Evolutionary conservation across 768 basidiomycete species (phyloP), one percentile per base, ranked within the genome.

Genomic region (Kwoniella dendrophila): DNA sequence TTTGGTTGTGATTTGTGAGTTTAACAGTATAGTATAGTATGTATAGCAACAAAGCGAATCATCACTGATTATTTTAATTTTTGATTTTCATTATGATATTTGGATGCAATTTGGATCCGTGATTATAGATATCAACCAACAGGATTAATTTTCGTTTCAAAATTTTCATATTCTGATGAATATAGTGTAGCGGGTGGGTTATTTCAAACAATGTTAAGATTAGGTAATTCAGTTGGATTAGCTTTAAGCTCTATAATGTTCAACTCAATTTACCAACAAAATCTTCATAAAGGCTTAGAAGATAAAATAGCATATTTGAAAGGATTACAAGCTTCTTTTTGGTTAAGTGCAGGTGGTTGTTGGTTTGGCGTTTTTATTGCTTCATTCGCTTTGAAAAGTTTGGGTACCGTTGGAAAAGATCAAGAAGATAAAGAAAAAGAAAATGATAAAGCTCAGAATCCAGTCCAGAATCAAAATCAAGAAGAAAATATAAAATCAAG

Each of bases 211-310:
- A 61, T 74, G 6, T 47, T 75, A 20, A 67, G 70, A 49, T 60
- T 77, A 2, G 76, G 70, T 38, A 67, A 68, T 22, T 65, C 72
- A 12, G 69, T 72, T 51, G 76, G 73, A 4, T 61, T 75, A 33
- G 66, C 76, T 4, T 26, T 77, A 22, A 72, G 70, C 5, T 64
- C 73, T 14, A 63, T 77, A 54, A 62, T 74, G 4, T 56, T 61
- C 45, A 49, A 59, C 18, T 29, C 65, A 14, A 60, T 66, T 47
- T 51, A 61, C 16, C 52, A 61, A 34, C 52, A 58, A 30, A 26
- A 66, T 5, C 44, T 68, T 20, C 16, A 32, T 11, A 27, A 33
- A 11, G 73, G 69, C 3, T 51, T 44, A 3, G 45, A 48, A 3
- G 33, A 43, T 1, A 36, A 40, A 7, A 62, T 59, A 16, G 53